These are phyloP conservation scores for Termitomyces sp. DNA, from an alignment of 768 basidiomycete species.

Conservation along the genomic window DNA sequence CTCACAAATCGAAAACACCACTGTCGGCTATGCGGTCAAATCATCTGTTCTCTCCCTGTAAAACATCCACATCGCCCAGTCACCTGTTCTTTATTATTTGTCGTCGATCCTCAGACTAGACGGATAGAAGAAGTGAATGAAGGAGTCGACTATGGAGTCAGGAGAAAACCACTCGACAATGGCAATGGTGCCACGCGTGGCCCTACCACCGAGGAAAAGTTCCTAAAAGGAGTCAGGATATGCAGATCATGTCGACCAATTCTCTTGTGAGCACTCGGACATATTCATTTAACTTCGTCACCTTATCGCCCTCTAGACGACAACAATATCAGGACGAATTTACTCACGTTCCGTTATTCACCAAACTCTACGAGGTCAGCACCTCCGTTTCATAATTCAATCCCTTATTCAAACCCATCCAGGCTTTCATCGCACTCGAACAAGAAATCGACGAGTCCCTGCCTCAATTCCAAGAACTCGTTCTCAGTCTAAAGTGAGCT, in stretches of 20 bases:
- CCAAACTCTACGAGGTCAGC: slow-evolving; percentile 67
- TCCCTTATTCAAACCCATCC: slow-evolving; percentile 2
- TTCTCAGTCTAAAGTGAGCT: slow-evolving; percentile 62
- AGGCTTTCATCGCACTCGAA: slow-evolving; percentile 75
- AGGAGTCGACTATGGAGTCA: slow-evolving; percentile 81
- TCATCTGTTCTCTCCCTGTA: slow-evolving; percentile 85
- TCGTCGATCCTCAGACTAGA: slow-evolving; percentile 77
- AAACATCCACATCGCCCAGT: slow-evolving; percentile 65
- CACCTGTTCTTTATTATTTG: slow-evolving; percentile 77
- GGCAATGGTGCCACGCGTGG: slow-evolving; percentile 28
- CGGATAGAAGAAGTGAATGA: slow-evolving; percentile 82
- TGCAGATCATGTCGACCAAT: slow-evolving; percentile 81
- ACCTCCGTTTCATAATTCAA: not conserved
- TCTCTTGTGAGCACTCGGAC: slow-evolving; percentile 56
- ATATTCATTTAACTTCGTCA: not conserved
- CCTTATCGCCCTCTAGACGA: slow-evolving; percentile 42
- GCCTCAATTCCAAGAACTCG: slow-evolving; percentile 85
- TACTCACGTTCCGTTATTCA: slow-evolving; percentile 54
- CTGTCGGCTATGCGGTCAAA: slow-evolving; percentile 88
- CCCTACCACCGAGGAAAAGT: slow-evolving; percentile 68
- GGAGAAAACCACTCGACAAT: slow-evolving; percentile 36
- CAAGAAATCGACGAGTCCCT: slow-evolving; percentile 86
- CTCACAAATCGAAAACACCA: slow-evolving; percentile 95
- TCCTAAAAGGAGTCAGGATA: slow-evolving; percentile 83
- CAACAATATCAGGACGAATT: slow-evolving; percentile 76